Base-by-base conservation (phyloP, 306 rosid genomes). In the Dalbergia oliveri region DNA sequence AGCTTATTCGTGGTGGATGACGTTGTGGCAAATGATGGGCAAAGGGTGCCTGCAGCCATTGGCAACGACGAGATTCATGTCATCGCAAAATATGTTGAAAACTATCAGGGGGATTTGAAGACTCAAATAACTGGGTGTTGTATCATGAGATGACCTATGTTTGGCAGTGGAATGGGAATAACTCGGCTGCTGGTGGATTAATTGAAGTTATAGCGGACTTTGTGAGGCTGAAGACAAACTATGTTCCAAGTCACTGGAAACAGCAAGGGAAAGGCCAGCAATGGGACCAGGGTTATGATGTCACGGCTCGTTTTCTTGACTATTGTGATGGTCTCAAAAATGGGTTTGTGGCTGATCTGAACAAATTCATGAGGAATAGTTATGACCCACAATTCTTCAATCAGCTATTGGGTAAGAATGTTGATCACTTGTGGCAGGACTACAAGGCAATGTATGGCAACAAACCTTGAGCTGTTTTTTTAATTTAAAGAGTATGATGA, bases 141-240 rank as follows among this genome's bases (percentile, higher is more conserved):
- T 90, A 86, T 16, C 93, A 89, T 16, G 90, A 88, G 69, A 64
- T 57, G 80, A 43, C 83, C 0, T 91, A 89, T 1, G 73, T 90
- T 2, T 93, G 91, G 96, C 97, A 93, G 60, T 93, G 96, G 94
- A 62, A 78, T 54, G 93, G 93, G 1, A 83, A 87, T 57, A 81
- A 78, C 18, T 12, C 13, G 1, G 11, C 84, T 8, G 54, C 81
- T n/a, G 64, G 82, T 3, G 86, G 87, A 7, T 54, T 88, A 41
- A 76, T 77, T 21, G 90, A 87, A 80, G 94, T 92, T 2, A 85
- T 90, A 41, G 94, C 92, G 0, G 91, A 88, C 14, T 90, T 8
- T 37, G 87, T 90, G 64, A 87, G 88, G 63, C 61, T 88, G 10
- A 85, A 82, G 78, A 79, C 92, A 0, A 86, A 84, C 6, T 88